phyloP scores from a whole-genome alignment of 768 basidiomycete species.

The Trametes villosa region DNA sequence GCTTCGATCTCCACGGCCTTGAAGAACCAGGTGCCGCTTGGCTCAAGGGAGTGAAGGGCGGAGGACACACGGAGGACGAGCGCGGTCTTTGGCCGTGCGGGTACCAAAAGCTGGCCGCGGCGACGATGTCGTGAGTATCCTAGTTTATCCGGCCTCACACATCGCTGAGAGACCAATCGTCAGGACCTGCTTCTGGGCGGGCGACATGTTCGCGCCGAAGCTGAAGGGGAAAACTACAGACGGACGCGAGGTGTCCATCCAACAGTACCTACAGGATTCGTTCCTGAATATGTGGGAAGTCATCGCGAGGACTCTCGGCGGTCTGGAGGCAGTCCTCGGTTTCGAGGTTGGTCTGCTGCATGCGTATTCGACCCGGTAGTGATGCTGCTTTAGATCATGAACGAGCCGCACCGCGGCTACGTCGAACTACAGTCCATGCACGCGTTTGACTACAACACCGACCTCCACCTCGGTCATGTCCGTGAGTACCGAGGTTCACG shows the following conservation, averaged over 20 bases:
- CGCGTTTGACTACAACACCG: slow-evolving; percentile 91
- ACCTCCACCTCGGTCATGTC: slow-evolving; percentile 81
- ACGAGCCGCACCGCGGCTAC: slow-evolving; percentile 95
- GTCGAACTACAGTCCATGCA: slow-evolving; percentile 82
- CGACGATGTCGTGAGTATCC: slow-evolving; percentile 83
- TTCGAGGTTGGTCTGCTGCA: slow-evolving; percentile 66
- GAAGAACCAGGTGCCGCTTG: slow-evolving; percentile 89
- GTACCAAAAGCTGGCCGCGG: slow-evolving; percentile 90
- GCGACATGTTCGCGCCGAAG: slow-evolving; percentile 83
- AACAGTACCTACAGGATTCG: slow-evolving; percentile 80
- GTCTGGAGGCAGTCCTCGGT: slow-evolving; percentile 80
- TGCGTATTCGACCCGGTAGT: not conserved
- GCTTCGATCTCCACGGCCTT: slow-evolving; percentile 80
- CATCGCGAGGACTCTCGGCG: slow-evolving; percentile 69
- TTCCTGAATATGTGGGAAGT: slow-evolving; percentile 79
- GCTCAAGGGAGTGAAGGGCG: slow-evolving; percentile 76
- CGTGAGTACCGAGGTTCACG: slow-evolving; percentile 51
- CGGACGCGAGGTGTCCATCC: slow-evolving; percentile 64
- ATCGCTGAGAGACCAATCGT: not conserved
- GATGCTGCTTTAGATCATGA: slow-evolving; percentile 67
- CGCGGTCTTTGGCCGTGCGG: slow-evolving; percentile 92
- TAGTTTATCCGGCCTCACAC: not conserved
- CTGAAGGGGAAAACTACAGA: slow-evolving; percentile 53
- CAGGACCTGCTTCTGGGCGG: slow-evolving; percentile 94
- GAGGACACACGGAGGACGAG: slow-evolving; percentile 76